Evolutionary conservation across 345 rosid genomes (phyloP).

Genomic region (Bruguiera gymnorhiza): DNA sequence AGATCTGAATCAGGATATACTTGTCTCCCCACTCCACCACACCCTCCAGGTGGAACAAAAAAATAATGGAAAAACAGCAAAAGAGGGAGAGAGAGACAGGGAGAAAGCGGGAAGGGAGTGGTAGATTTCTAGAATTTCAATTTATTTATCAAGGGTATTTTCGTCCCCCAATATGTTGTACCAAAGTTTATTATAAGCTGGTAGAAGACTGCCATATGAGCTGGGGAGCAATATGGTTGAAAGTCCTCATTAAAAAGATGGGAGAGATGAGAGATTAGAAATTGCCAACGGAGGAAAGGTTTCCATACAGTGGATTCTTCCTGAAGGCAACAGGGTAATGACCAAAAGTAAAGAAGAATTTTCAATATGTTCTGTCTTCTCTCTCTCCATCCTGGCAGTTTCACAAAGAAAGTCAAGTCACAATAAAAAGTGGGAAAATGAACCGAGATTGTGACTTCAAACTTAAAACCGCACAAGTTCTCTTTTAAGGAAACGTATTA

Average conservation of each 20-base stretch:
- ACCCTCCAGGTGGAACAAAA: no score
- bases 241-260: conserved; percentile 33
- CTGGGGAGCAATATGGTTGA: conserved; percentile 47
- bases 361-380: conserved; percentile 2
- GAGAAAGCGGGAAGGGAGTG: background rate
- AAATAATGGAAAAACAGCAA: no score
- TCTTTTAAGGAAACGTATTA: conserved; percentile 1
- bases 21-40: background rate
- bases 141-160: conserved; percentile 24
- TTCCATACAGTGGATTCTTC: conserved; percentile 4
- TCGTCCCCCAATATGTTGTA: conserved; percentile 25
- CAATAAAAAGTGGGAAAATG: conserved; percentile 1
- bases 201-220: conserved; percentile 39
- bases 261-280: conserved; percentile 4
- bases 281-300: conserved; percentile 16
- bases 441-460: conserved; percentile 22
- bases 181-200: conserved; percentile 6
- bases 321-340: conserved; percentile 1
- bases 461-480: conserved; percentile 1
- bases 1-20: no score
- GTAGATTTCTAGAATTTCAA: conserved; percentile 15
- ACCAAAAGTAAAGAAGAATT: background rate
- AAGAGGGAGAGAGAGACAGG: conserved; percentile 4
- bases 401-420: conserved; percentile 12
- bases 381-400: background rate